These are phyloP conservation scores for Mediolabrus comicus DNA, from an alignment of 108 stramenopile species.

Conservation along the genomic window DNA sequence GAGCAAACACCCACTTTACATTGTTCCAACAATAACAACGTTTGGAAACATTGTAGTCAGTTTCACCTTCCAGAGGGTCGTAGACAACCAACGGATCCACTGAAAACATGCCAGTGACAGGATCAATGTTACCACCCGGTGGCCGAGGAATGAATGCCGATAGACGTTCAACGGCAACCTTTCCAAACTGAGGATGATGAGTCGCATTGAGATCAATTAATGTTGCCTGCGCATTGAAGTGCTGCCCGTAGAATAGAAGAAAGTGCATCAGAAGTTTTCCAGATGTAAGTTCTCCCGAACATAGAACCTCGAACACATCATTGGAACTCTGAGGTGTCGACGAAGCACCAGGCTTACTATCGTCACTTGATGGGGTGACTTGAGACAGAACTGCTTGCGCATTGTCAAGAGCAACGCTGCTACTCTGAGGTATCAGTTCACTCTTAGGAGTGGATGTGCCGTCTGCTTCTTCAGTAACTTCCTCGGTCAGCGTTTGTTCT, in stretches of 20 bases:
- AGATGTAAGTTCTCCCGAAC: slow-evolving; percentile 78
- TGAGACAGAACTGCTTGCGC: slow-evolving; percentile 18
- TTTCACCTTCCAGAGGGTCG: slow-evolving; percentile 82
- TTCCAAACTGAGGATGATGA: slow-evolving; percentile 41
- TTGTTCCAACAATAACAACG: slow-evolving; percentile 85
- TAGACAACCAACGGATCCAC: slow-evolving; percentile 88
- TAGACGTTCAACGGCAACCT: slow-evolving; percentile 43
- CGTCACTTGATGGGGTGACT: slow-evolving; percentile 24
- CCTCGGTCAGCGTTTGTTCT: not conserved
- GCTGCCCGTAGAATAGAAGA: slow-evolving; percentile 81
- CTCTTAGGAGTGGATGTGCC: slow-evolving; percentile 3
- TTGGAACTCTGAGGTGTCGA: slow-evolving; percentile 76
- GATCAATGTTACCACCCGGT: slow-evolving; percentile 69
- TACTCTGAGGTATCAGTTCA: slow-evolving; percentile 17
- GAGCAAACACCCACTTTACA: slow-evolving; percentile 82
- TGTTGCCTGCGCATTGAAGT: slow-evolving; percentile 78
- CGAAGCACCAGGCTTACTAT: slow-evolving; percentile 14
- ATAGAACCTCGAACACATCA: slow-evolving; percentile 84
- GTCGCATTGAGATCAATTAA: slow-evolving; percentile 78
- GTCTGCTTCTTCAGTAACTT: slow-evolving; percentile 6
- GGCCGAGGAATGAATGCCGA: slow-evolving; percentile 66
- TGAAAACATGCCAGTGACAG: slow-evolving; percentile 80
- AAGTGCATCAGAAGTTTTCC: slow-evolving; percentile 89
- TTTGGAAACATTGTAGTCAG: slow-evolving; percentile 76
- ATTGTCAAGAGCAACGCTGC: slow-evolving; percentile 4